Evolutionary conservation across 1,139 yeast species (phyloP), one percentile per base, ranked within the genome.

Genomic region (Maudiozyma humilis): DNA sequence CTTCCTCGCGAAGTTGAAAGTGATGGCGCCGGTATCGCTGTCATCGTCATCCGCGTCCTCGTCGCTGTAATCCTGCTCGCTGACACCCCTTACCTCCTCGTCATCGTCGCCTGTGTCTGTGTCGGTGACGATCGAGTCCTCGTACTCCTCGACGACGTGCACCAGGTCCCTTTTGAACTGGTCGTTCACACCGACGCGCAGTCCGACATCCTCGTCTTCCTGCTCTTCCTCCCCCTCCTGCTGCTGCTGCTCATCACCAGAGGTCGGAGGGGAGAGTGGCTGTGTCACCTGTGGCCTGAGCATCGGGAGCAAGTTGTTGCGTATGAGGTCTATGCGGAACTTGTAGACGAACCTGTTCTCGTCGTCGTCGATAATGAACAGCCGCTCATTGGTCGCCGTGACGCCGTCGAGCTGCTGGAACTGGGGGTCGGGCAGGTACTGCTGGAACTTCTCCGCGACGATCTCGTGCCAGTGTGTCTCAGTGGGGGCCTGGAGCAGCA

Each of bases 11-110:
- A 42, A 42, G 16, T 38, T 38, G 20, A 42, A 25, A 3, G 37
- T 32, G 3, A 42, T 36, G 2, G 44, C 41, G 12, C 33, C 40
- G 13, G 20, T 36, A 35, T 37, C 42, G 2, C 23, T 38, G n/a
- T 42, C 35, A 16, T 35, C 39, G 13, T 36, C 35, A 16, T 45
- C 44, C 18, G 43, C 48, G 17, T 45, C 48, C 30, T 49, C 52
- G 19, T 56, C 57, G 6, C 10, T 10, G 20, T 20, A 27, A 12
- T 34, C 31, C 17, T 45, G 42, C 23, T 47, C 51, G 32, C 46
- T 47, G 31, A 14, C 12, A 14, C 17, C 12, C 5, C 5, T 5
- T 31, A 6, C 13, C 16, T 17, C 34, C 6, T 5, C 34, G 14
- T 15, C 34, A 31, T 14, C 14, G 17, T n/a, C n/a, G n/a, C n/a